Conservation (phyloP, 169 alveolate genomes). For the Theileria orientalis region DNA sequence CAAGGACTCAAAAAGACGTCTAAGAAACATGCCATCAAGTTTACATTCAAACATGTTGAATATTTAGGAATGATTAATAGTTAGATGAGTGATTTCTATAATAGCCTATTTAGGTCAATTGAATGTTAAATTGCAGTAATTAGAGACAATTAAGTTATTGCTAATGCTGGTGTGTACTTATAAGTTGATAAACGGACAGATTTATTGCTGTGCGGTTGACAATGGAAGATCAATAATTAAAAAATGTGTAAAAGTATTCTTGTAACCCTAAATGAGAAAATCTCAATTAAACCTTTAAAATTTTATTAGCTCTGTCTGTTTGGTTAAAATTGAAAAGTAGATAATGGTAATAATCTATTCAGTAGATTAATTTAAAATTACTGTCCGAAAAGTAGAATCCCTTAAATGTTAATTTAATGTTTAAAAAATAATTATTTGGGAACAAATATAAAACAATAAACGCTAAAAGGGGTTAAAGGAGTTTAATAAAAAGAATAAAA, state of each 20-base stretch:
- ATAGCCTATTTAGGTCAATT: background rate
- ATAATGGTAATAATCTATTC: too few relatives aligned
- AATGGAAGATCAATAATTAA: too few relatives aligned
- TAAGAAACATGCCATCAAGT: constrained; percentile 74
- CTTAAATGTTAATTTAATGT: background rate
- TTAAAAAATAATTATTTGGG: background rate
- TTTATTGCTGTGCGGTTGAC: too few relatives aligned
- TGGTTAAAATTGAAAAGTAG: background rate
- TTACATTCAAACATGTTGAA: constrained; percentile 77
- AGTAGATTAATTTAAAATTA: too few relatives aligned
- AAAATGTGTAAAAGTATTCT: background rate
- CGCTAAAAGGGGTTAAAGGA: background rate
- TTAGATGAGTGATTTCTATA: too few relatives aligned
- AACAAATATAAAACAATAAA: too few relatives aligned
- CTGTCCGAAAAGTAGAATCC: too few relatives aligned
- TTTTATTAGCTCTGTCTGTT: background rate
- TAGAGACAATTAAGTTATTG: background rate
- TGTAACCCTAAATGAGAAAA: background rate
- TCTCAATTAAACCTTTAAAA: background rate
- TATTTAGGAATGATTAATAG: too few relatives aligned
- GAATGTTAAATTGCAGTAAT: background rate
- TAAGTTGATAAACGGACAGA: too few relatives aligned
- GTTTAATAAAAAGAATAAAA: background rate
- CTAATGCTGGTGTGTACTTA: too few relatives aligned
- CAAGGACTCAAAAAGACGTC: constrained; percentile 80